Evolutionary conservation across 441 rosid species (phyloP), one percentile per base, ranked within the genome.

Genomic region (Lepidium campestre): DNA sequence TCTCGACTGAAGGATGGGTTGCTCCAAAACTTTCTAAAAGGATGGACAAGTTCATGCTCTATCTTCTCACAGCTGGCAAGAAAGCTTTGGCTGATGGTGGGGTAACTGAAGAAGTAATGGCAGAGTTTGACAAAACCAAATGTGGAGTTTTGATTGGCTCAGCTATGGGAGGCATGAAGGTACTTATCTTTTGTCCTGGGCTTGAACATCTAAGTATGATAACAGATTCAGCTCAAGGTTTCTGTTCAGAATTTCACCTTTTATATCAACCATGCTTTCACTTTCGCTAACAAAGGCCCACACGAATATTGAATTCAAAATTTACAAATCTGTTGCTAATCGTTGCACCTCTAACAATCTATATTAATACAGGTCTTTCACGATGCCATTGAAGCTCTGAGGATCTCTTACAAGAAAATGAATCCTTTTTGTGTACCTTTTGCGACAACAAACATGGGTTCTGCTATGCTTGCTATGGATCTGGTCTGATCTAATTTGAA

Each of bases 41-140:
- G 80, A 89, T 91, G 98, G 99, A 94, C 68, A 94, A 89, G 60
- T 94, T 89, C 83, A 91, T 91, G 99, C 99, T 90, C 71, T 94
- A 94, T 79, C 80, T 87, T 80, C 92, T 94, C 47, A 91, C 86
- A 13, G 99, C 99, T 29, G 98, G 99, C 7, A 94, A 94, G 82
- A 94, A 91, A 74, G 98, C 99, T 68, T 79, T 94, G 83, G 89
- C 77, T 18, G 90, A 94, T 81, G 99, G 93, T 75, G 94, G 98
- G 17, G 76, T 94, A 23, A 86, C 92, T 37, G 89, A 86, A 71
- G 91, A 91, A 52, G 84, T 85, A 12, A 88, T 94, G 96, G 74
- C 83, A 39, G 85, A 80, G 67, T 73, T 90, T 57, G 83, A 88
- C 77, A 90, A 86, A 81, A 10, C 78, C 34, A 90, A 75, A 79